A percentile compares a stretch with the other conserved stretches of the same genome.
Conservation (phyloP, 179 eudicot genomes). For the Silene noctiflora region DNA sequence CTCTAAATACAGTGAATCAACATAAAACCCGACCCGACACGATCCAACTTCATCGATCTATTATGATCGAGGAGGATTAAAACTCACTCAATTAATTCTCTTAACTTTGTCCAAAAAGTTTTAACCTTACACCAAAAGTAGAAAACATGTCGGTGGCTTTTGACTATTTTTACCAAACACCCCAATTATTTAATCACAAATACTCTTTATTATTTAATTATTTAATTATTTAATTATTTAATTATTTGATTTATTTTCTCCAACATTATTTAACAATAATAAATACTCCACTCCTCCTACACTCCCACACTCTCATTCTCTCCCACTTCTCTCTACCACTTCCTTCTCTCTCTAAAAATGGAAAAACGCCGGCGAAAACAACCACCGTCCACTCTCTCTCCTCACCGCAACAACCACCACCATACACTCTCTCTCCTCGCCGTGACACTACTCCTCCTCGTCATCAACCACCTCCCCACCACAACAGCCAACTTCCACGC, state of each 20-base stretch:
- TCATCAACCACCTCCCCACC: constrained; percentile 4
- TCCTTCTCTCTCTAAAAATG: constrained; percentile 7
- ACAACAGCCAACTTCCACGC: constrained; percentile 33
- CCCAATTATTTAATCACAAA: not conserved
- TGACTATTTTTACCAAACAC: constrained; percentile 23
- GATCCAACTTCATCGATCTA: not conserved
- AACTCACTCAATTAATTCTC: not conserved
- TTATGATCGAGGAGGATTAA: not conserved
- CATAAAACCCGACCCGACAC: too few species aligned
- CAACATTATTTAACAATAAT: not conserved
- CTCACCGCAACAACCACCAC: not conserved
- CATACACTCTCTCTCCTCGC: constrained; percentile 10
- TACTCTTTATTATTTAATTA: not conserved
- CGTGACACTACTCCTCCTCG: not conserved
- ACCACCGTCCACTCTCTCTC: not conserved
- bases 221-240: not conserved
- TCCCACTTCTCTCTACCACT: constrained; percentile 1
- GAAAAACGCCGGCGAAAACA: not conserved
- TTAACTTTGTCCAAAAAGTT: not conserved
- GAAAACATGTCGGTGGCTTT: constrained; percentile 34
- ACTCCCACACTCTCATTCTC: not conserved
- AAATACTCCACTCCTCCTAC: not conserved
- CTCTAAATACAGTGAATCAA: too few species aligned
- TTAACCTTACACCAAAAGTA: constrained; percentile 7
- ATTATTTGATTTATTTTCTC: not conserved